Evolutionary conservation across 345 rosid species (phyloP), one percentile per base, ranked within the genome.

Genomic region (Salix dunnii): DNA sequence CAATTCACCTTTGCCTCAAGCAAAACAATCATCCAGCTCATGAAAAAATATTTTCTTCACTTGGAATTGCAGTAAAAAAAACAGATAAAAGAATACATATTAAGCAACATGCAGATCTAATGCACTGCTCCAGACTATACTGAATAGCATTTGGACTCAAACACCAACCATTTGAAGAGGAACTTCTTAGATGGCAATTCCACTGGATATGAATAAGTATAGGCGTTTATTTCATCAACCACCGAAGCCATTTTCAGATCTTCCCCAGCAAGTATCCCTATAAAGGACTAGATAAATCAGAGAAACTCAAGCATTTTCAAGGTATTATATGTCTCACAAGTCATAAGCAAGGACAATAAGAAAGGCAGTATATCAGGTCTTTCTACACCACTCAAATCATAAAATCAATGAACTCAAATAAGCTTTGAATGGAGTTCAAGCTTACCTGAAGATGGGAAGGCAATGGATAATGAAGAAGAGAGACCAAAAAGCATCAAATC

Each of bases 201-300:
- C 65, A 81, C 25, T 7, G 97, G 99, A 67, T 93, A 95, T 76
- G 85, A 79, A 80, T 91, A 93, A 72, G 97, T 78, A 80, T 89
- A 95, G 63, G 97, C 93, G 86, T 95, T 95, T 67, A 87, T 87
- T 53, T 91, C 94, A 86, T 95, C 99, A 75, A 89, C 86, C 70
- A 84, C 35, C 36, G 97, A 80, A 60, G 78, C 88, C 89, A 86
- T 75, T 81, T 84, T 90, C 25, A 84, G 43, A 75, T 89, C 94
- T 79, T 89, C 93, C 79, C 33, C 82, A 1, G 91, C 97, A 62
- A 75, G 76, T 58, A 77, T 74, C 14, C 85, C 98, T 94, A 85
- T 84, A 87, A 80, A 33, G 27, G 25, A 71, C 67, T 53, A 66
- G 67, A 21, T 33, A 5, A 66, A 3, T 28, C 7, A 66, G 3